Conservation (phyloP, 805 yeast genomes). For the Saturnispora quitensis region DNA sequence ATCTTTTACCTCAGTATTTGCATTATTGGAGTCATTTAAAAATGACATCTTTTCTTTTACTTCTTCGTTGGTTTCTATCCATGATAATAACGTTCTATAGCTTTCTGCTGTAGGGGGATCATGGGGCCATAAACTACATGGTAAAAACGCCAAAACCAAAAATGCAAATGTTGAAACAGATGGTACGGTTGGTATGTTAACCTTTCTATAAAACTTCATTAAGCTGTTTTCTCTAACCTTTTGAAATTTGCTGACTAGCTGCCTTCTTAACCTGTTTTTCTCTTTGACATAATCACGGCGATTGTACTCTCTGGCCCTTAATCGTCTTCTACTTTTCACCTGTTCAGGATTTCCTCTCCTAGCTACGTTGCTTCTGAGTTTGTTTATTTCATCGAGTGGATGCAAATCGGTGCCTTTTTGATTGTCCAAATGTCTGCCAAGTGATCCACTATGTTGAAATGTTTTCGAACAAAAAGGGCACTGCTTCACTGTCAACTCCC, state of each 20-base stretch:
- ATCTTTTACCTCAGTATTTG: slow-evolving; percentile 7
- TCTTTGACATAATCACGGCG: slow-evolving; percentile 39
- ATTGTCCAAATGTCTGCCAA: slow-evolving; percentile 51
- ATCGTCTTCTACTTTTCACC: slow-evolving; percentile 32
- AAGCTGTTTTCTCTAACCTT: slow-evolving; percentile 32
- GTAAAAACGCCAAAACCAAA: slow-evolving; percentile 37
- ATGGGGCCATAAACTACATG: slow-evolving; percentile 41
- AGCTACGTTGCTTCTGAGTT: slow-evolving; percentile 39
- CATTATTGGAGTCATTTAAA: slow-evolving; percentile 4
- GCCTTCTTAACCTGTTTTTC: slow-evolving; percentile 37
- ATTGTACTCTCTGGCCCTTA: slow-evolving; percentile 36
- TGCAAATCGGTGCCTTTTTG: slow-evolving; percentile 45
- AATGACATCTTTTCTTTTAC: slow-evolving; percentile 19
- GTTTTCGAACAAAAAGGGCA: slow-evolving; percentile 44
- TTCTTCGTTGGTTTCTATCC: slow-evolving; percentile 17
- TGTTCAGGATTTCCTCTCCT: slow-evolving; percentile 40
- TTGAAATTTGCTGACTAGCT: slow-evolving; percentile 32
- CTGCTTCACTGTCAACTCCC: background rate
- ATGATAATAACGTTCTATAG: slow-evolving; percentile 24
- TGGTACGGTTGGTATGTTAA: slow-evolving; percentile 33
- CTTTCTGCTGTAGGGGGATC: slow-evolving; percentile 44
- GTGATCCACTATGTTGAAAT: slow-evolving; percentile 49
- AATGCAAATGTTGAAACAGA: slow-evolving; percentile 41
- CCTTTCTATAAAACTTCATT: slow-evolving; percentile 27
- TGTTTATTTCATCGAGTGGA: slow-evolving; percentile 40